Base-by-base conservation (phyloP, 768 basidiomycete species). In the Lanmaoa pseudosensibilis region DNA sequence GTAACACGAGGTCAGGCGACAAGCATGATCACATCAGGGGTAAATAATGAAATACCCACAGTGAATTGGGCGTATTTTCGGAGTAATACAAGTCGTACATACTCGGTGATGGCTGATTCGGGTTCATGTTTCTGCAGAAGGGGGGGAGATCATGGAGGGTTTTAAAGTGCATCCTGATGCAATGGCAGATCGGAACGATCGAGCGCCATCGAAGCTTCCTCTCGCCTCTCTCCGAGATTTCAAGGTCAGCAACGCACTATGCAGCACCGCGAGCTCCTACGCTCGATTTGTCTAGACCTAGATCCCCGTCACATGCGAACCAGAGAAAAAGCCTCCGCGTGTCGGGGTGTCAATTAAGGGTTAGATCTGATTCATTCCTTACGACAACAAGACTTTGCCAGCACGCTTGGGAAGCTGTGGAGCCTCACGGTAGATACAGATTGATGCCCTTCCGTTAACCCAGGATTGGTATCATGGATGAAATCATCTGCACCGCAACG, bases 1-100 rank as follows among this genome's bases (percentile, higher is more conserved):
- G 57, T 32, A 6, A 36, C 15, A 34, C 23, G 8, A 8, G 11
- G 21, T 30, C 19, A 46, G 11, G 11, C 15, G 13, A 45, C 39
- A 36, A 16, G 38, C 2, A 7, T 4, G 33, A 13, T 16, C 11
- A 16, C 9, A 34, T 48, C 27, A 16, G 33, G 12, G 19, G 25
- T 12, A 21, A 39, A 25, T 5, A 18, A 15, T 23, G 19, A 19
- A 45, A 50, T 8, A 60, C 61, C 6, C 46, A 65, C 64, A 65
- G 11, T 36, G 61, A 11, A 44, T 65, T 61, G 0, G n/a, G 19
- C 6, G 6, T 16, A 8, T 37, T 37, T 16, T 54, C 51, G 11
- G 21, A 27, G 19, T 21, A 38, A 3, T 47, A 21, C 1, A 19
- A 10, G 21, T 33, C 12, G n/a, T 55, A 37, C 38, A 18, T 50